A percentile compares a stretch with the other conserved stretches of the same genome.
Conservation (phyloP, 2,329 filamentous ascomycete species). For the Gnomoniopsis sp. region DNA sequence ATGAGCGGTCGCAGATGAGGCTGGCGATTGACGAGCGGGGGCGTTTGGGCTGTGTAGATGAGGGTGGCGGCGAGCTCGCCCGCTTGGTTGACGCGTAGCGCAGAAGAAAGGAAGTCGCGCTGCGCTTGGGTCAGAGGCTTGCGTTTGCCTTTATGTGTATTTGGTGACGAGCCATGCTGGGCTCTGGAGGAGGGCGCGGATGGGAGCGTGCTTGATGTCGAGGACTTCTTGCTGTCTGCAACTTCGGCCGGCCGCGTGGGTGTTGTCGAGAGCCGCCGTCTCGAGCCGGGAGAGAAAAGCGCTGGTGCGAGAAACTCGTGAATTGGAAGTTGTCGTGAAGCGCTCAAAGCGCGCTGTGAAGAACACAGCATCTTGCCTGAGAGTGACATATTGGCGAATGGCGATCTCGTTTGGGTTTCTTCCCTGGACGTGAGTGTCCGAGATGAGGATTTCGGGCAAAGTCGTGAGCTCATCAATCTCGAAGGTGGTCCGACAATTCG, state of each 20-base stretch:
- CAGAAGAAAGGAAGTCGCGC: constrained; percentile 70
- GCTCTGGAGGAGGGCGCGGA: neutral
- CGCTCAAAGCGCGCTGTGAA: constrained; percentile 19
- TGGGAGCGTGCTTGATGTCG: neutral
- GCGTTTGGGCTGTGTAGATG: constrained; percentile 88
- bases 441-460: neutral
- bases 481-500: constrained; percentile 5
- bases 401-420: neutral
- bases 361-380: constrained; percentile 20
- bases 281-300: constrained; percentile 24
- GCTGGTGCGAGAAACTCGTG: constrained; percentile 38
- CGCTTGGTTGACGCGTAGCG: constrained; percentile 93
- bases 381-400: constrained; percentile 21
- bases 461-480: constrained; percentile 9
- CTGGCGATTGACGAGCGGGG: constrained; percentile 72
- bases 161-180: constrained; percentile 17
- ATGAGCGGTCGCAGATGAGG: constrained; percentile 88
- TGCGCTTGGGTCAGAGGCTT: constrained; percentile 68
- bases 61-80: constrained; percentile 95
- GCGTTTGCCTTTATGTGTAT: constrained; percentile 34
- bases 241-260: constrained; percentile 15
- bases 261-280: constrained; percentile 17
- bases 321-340: constrained; percentile 21
- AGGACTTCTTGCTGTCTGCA: constrained; percentile 6
- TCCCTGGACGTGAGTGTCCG: neutral